phyloP scores from a whole-genome alignment of 176 grass and related monocot genomes.

The Oryza punctata region DNA sequence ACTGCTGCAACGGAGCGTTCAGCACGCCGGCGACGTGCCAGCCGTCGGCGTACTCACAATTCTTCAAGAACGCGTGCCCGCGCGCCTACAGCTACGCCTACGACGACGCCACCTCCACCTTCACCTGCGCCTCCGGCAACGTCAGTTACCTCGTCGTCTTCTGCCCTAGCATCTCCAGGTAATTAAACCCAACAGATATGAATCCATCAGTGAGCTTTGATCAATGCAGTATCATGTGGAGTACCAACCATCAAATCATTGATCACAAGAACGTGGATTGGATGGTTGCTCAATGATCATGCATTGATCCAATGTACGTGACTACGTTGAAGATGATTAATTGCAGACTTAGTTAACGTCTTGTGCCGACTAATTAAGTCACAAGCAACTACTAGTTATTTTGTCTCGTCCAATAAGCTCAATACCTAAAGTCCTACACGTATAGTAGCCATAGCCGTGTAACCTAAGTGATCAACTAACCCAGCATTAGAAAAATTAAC shows the following conservation, averaged over 20 bases:
- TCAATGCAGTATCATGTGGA: neutral
- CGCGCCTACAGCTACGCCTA: constrained; percentile 97
- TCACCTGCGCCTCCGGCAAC: constrained; percentile 70
- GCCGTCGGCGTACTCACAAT: constrained; percentile 80
- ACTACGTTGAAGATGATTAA: neutral
- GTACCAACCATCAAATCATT: neutral
- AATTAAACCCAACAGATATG: neutral
- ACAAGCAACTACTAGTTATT: neutral
- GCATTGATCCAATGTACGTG: neutral
- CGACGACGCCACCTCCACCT: constrained; percentile 86
- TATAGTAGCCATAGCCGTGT: no score
- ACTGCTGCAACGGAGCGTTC: constrained; percentile 85
- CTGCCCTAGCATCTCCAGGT: constrained; percentile 85
- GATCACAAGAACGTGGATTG: neutral
- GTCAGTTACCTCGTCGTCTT: constrained; percentile 79
- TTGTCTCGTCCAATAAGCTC: neutral
- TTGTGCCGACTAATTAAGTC: neutral
- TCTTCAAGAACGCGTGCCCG: constrained; percentile 95
- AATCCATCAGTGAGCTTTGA: no score
- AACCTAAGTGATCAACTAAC: neutral
- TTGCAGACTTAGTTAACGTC: neutral
- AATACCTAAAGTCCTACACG: no score
- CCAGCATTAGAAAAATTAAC: neutral
- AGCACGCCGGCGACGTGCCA: constrained; percentile 76
- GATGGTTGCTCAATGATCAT: constrained; percentile 9